These are phyloP conservation scores for Penicillium sp. DNA, from an alignment of 2,329 filamentous ascomycete species.

Conservation along the genomic window DNA sequence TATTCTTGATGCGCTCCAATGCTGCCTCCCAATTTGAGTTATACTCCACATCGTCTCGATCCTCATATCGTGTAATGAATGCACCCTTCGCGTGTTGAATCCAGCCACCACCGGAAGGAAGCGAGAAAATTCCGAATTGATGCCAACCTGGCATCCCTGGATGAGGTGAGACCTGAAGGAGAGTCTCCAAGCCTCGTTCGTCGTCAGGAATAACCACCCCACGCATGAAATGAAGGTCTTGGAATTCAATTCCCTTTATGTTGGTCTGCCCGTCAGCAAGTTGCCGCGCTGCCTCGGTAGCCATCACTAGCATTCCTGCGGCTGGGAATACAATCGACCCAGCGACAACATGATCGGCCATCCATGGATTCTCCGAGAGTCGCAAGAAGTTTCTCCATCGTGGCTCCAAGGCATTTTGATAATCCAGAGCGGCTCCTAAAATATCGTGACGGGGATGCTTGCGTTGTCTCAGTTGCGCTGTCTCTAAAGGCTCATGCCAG, in stretches of 20 bases:
- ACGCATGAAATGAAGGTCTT: conserved; percentile 16
- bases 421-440: conserved; percentile 20
- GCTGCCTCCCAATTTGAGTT: conserved; percentile 13
- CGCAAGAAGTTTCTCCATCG: conserved; percentile 47
- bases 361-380: conserved; percentile 38
- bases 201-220: conserved; percentile 20
- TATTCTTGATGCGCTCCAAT: conserved; percentile 17
- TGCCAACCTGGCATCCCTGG: conserved; percentile 19
- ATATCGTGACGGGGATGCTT: conserved; percentile 24
- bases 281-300: conserved; percentile 22
- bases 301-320: conserved; percentile 25
- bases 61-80: conserved; percentile 11
- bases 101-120: conserved; percentile 18
- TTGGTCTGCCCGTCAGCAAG: conserved; percentile 9
- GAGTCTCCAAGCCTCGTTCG: conserved; percentile 18
- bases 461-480: conserved; percentile 25
- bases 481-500: conserved; percentile 37
- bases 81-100: conserved; percentile 20
- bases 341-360: conserved; percentile 44
- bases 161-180: conserved; percentile 18
- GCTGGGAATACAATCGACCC: conserved; percentile 26
- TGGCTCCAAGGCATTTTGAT: conserved; percentile 28
- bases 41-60: conserved; percentile 4
- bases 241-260: conserved; percentile 18
- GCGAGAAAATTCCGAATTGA: conserved; percentile 19